phyloP scores from a whole-genome alignment of 1,284 basidiomycete species.

The Pseudozyma pruni region DNA sequence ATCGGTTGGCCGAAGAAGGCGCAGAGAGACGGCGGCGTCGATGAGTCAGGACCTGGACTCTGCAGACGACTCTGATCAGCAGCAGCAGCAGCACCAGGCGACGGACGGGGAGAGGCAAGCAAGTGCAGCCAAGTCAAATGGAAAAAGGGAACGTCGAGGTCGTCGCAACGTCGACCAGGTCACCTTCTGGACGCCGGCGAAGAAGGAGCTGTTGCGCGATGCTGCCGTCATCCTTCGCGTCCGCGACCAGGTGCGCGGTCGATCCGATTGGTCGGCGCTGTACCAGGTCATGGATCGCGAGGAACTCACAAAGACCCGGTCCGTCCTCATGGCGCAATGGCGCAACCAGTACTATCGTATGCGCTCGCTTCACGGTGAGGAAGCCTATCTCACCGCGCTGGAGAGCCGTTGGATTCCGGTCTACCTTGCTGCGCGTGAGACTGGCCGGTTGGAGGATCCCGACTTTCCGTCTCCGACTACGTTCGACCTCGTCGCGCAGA shows the following conservation, averaged over 20 bases:
- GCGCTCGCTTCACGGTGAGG: slow-evolving; percentile 75
- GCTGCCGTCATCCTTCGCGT: slow-evolving; percentile 82
- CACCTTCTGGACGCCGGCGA: slow-evolving; percentile 78
- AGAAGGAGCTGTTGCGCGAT: slow-evolving; percentile 86
- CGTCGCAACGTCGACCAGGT: slow-evolving; percentile 17
- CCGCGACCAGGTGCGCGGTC: slow-evolving; percentile 74
- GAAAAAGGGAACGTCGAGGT: slow-evolving; percentile 19
- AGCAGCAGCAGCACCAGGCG: no score
- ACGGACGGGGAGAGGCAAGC: not conserved
- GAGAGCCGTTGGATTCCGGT: slow-evolving; percentile 83
- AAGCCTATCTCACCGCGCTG: slow-evolving; percentile 79
- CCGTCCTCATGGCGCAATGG: slow-evolving; percentile 72
- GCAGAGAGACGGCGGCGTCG: not conserved
- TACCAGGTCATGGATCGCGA: slow-evolving; percentile 73
- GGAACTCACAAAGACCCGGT: slow-evolving; percentile 74
- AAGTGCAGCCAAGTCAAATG: not conserved
- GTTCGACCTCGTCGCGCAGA: slow-evolving; percentile 80
- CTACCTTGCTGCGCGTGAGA: slow-evolving; percentile 78
- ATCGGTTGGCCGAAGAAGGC: slow-evolving; percentile 1
- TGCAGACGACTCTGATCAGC: slow-evolving; percentile 1
- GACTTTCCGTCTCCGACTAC: slow-evolving; percentile 76
- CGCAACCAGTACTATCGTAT: slow-evolving; percentile 73
- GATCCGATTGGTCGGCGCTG: slow-evolving; percentile 78
- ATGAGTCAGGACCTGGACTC: not conserved
- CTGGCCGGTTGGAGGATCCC: slow-evolving; percentile 77